A percentile compares a stretch with the other conserved stretches of the same genome.
These are phyloP conservation scores for Lavandula angustifolia DNA, from an alignment of 257 asterid genomes.

Conservation along the genomic window DNA sequence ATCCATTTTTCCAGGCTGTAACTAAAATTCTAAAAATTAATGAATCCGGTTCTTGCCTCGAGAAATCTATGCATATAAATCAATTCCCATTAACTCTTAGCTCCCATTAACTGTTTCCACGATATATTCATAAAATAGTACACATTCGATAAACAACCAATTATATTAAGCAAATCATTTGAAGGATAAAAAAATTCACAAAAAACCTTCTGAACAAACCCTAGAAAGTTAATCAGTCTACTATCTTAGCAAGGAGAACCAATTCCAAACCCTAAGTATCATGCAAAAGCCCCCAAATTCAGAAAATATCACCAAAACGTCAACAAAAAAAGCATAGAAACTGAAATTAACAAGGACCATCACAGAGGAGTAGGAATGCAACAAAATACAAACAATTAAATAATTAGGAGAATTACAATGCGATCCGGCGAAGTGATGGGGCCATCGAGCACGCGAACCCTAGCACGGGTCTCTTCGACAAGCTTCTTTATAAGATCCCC, in stretches of 20 bases:
- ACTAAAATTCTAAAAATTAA: not conserved
- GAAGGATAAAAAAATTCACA: not conserved
- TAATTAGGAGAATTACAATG: conserved; percentile 45
- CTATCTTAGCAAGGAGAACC: conserved; percentile 3
- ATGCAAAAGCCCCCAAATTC: conserved; percentile 8
- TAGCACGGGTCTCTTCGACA: conserved; percentile 79
- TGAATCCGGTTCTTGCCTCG: not conserved
- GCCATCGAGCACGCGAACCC: conserved; percentile 76
- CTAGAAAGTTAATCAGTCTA: not conserved
- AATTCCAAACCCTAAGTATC: conserved; percentile 22
- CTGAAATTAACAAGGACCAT: not conserved
- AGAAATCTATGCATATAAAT: not conserved
- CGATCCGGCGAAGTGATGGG: conserved; percentile 70
- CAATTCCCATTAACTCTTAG: not conserved
- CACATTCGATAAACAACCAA: not conserved
- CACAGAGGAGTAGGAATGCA: not conserved
- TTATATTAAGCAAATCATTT: not conserved
- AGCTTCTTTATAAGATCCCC: conserved; percentile 85
- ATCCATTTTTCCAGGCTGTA: not conserved
- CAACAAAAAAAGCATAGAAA: conserved; percentile 2
- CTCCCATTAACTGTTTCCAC: not conserved
- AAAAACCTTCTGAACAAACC: conserved; percentile 8
- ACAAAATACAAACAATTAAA: not conserved
- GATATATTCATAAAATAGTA: not conserved
- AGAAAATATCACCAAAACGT: not conserved